These are phyloP conservation scores for Zarea fungicola DNA, from an alignment of 2,329 filamentous ascomycete genomes.

Conservation along the genomic window DNA sequence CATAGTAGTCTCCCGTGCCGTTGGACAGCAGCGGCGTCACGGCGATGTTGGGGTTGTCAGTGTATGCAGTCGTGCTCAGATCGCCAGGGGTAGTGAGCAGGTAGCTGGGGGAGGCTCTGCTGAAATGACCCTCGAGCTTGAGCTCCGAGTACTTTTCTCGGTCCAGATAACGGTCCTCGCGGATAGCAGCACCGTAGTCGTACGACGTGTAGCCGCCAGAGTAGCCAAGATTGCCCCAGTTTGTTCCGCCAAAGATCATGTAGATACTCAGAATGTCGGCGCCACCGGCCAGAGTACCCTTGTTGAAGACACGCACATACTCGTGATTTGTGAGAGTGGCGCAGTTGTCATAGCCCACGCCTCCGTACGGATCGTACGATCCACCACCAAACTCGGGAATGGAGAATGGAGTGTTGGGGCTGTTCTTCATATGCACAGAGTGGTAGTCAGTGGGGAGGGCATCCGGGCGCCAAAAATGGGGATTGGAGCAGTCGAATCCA, in stretches of 20 bases:
- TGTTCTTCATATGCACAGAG: slow-evolving; percentile 50
- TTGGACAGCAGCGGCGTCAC: slow-evolving; percentile 55
- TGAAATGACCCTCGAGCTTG: slow-evolving; percentile 66
- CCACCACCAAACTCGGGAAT: slow-evolving; percentile 62
- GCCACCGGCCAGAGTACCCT: slow-evolving; percentile 60
- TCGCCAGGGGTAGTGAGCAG: slow-evolving; percentile 45
- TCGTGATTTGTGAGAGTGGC: slow-evolving; percentile 57
- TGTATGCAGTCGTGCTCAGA: slow-evolving; percentile 24
- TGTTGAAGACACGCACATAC: slow-evolving; percentile 69
- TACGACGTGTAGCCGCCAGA: slow-evolving; percentile 52
- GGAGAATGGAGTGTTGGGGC: slow-evolving; percentile 58
- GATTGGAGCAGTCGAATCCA: slow-evolving; percentile 37
- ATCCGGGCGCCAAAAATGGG: slow-evolving; percentile 50
- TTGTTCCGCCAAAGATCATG: slow-evolving; percentile 71
- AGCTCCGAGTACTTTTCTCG: slow-evolving; percentile 71
- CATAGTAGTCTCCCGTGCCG: slow-evolving; percentile 48
- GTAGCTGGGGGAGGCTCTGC: slow-evolving; percentile 63
- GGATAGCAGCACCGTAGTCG: slow-evolving; percentile 47
- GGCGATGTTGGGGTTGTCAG: slow-evolving; percentile 39
- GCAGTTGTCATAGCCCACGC: slow-evolving; percentile 61
- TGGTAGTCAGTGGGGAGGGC: slow-evolving; percentile 53
- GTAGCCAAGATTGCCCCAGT: slow-evolving; percentile 70
- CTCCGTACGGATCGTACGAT: slow-evolving; percentile 66
- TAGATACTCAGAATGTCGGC: slow-evolving; percentile 64
- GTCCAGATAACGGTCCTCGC: slow-evolving; percentile 58